Evolutionary conservation across 1,284 basidiomycete species (phyloP).

Genomic region (Peniophora sp.): DNA sequence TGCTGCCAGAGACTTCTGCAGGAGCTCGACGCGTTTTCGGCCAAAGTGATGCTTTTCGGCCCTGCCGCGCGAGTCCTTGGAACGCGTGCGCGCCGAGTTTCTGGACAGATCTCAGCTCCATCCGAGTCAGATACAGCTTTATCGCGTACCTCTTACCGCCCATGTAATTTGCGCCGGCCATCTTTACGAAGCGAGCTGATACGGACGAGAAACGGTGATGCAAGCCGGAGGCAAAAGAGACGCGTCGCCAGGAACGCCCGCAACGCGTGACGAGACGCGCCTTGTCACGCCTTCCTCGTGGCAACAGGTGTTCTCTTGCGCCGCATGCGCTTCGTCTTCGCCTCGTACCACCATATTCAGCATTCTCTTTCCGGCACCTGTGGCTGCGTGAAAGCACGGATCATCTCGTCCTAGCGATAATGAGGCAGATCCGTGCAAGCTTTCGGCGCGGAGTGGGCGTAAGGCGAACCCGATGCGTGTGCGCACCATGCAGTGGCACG

Average conservation of each 20-base stretch:
- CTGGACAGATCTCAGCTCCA: slow-evolving; percentile 21
- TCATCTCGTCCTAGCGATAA: too few relatives aligned
- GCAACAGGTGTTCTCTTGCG: too few relatives aligned
- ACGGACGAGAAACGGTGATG: not conserved
- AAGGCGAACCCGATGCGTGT: too few relatives aligned
- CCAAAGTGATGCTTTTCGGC: slow-evolving; percentile 49
- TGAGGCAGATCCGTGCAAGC: too few relatives aligned
- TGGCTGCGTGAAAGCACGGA: too few relatives aligned
- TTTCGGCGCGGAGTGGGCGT: too few relatives aligned
- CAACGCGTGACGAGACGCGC: not conserved
- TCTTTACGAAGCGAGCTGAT: slow-evolving; percentile 14
- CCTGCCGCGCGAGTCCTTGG: slow-evolving; percentile 39
- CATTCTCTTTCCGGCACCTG: too few relatives aligned
- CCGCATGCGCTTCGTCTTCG: too few relatives aligned
- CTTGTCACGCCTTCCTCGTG: not conserved
- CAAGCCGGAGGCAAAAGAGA: not conserved
- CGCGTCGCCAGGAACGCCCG: not conserved
- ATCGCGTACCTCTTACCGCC: slow-evolving; percentile 43
- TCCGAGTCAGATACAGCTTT: not conserved
- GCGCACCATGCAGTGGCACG: too few relatives aligned
- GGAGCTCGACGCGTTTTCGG: slow-evolving; percentile 42
- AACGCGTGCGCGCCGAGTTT: slow-evolving; percentile 44
- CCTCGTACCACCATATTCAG: too few relatives aligned
- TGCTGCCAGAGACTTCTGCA: slow-evolving; percentile 27
- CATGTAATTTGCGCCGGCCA: slow-evolving; percentile 56